A percentile compares a stretch with the other conserved stretches of the same genome.
These are phyloP conservation scores for Beta corolliflora DNA, from an alignment of 179 eudicot genomes.

Conservation along the genomic window DNA sequence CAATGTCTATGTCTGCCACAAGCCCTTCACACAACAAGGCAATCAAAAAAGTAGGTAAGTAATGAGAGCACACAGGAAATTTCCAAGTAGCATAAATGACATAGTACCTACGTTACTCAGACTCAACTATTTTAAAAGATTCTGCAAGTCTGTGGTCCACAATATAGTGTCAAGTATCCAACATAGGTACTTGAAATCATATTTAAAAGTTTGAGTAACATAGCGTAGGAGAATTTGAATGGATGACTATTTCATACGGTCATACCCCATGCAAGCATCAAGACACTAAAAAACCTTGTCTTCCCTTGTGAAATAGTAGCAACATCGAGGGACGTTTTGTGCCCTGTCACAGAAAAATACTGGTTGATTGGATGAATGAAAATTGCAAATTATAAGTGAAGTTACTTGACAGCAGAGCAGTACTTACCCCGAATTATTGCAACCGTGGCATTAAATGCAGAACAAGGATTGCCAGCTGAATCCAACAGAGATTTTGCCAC, in stretches of 20 bases:
- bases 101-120: slow-evolving; percentile 1
- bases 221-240: slow-evolving; percentile 5
- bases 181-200: neutral
- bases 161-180: neutral
- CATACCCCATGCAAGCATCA: slow-evolving; percentile 99
- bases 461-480: slow-evolving; percentile 79
- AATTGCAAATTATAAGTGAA: neutral
- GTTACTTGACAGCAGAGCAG: neutral
- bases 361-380: neutral
- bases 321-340: slow-evolving; percentile 72
- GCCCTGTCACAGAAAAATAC: slow-evolving; percentile 51
- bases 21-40: slow-evolving; percentile 54
- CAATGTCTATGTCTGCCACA: slow-evolving; percentile 92
- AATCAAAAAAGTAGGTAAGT: slow-evolving; percentile 13
- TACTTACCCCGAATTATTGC: slow-evolving; percentile 76
- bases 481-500: slow-evolving; percentile 93
- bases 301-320: slow-evolving; percentile 81
- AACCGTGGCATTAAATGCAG: slow-evolving; percentile 66
- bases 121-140: neutral
- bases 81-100: slow-evolving; percentile 1
- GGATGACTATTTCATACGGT: neutral
- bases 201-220: slow-evolving; percentile 4
- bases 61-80: neutral
- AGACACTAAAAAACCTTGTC: slow-evolving; percentile 72
- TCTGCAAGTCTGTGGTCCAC: neutral